Evolutionary conservation across 1,284 basidiomycete genomes (phyloP).

Genomic region (Naganishia sp.): DNA sequence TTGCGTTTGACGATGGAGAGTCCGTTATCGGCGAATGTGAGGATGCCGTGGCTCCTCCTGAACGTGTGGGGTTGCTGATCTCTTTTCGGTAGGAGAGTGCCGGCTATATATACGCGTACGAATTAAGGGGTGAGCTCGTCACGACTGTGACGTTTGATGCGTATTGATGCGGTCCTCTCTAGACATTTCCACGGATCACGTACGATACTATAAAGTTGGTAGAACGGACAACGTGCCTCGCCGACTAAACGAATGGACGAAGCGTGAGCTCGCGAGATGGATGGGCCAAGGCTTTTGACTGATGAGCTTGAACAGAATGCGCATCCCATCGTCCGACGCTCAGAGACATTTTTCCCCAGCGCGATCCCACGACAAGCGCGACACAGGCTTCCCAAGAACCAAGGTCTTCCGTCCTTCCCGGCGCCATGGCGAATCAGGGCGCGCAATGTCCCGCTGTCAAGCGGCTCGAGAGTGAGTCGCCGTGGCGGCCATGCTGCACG

Average conservation of each 20-base stretch:
- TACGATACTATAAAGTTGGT: constrained; percentile 51
- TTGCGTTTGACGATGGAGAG: constrained; percentile 53
- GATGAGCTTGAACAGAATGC: constrained; percentile 39
- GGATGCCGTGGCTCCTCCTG: constrained; percentile 11
- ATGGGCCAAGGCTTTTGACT: no score
- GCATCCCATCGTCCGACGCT: constrained; percentile 47
- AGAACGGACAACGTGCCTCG: constrained; percentile 53
- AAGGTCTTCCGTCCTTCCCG: constrained; percentile 31
- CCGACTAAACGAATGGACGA: constrained; percentile 51
- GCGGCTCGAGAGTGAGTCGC: constrained; percentile 33
- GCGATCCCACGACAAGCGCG: constrained; percentile 1
- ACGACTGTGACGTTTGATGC: not conserved
- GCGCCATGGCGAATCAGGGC: constrained; percentile 28
- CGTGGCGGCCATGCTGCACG: not conserved
- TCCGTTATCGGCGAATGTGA: constrained; percentile 45
- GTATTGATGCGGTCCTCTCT: not conserved
- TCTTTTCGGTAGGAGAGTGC: constrained; percentile 42
- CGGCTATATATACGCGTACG: constrained; percentile 53
- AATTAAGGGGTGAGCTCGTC: constrained; percentile 43
- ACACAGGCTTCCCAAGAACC: not conserved
- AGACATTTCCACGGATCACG: constrained; percentile 41
- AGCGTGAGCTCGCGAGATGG: constrained; percentile 38
- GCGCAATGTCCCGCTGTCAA: constrained; percentile 29
- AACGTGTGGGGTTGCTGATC: not conserved
- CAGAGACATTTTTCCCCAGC: constrained; percentile 50